These are phyloP conservation scores for Discostella stelligeroides DNA, from an alignment of 108 stramenopile species.

Conservation along the genomic window DNA sequence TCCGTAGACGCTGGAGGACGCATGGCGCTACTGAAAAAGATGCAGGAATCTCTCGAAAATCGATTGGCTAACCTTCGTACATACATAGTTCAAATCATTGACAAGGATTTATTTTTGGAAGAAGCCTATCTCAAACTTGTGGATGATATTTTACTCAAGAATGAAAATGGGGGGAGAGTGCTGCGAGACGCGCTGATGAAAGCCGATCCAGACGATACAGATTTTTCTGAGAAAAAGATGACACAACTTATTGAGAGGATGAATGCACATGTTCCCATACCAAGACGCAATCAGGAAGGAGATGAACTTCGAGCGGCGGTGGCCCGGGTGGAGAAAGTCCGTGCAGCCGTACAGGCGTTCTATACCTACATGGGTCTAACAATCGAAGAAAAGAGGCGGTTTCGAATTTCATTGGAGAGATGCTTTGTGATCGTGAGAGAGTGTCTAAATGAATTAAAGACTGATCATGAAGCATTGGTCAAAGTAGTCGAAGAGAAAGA, in stretches of 20 bases:
- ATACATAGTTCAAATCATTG: conserved; percentile 69
- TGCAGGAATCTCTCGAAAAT: conserved; percentile 60
- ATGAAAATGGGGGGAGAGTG: conserved; percentile 9
- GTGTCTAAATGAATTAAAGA: conserved; percentile 20
- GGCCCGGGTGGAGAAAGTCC: conserved; percentile 37
- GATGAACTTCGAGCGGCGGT: conserved; percentile 26
- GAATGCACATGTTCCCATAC: conserved; percentile 30
- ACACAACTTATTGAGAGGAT: conserved; percentile 28
- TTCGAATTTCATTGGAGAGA: conserved; percentile 23
- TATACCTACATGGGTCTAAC: conserved; percentile 29
- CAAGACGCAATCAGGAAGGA: conserved; percentile 31
- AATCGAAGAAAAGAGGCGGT: conserved; percentile 19
- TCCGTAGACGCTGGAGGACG: conserved; percentile 16
- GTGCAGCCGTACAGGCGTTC: conserved; percentile 29
- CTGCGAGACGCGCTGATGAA: conserved; percentile 12
- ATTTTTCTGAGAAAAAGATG: conserved; percentile 49
- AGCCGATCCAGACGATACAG: conserved; percentile 43
- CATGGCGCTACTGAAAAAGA: conserved; percentile 47
- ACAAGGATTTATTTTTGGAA: conserved; percentile 67
- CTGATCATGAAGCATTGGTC: conserved; percentile 23
- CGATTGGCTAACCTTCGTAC: conserved; percentile 68
- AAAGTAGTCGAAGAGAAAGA: conserved; percentile 30
- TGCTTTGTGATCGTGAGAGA: conserved; percentile 16
- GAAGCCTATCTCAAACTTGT: conserved; percentile 57
- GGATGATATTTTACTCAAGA: conserved; percentile 49